These are phyloP conservation scores for Crataegus laevigata DNA, from an alignment of 306 rosid genomes.

Conservation along the genomic window DNA sequence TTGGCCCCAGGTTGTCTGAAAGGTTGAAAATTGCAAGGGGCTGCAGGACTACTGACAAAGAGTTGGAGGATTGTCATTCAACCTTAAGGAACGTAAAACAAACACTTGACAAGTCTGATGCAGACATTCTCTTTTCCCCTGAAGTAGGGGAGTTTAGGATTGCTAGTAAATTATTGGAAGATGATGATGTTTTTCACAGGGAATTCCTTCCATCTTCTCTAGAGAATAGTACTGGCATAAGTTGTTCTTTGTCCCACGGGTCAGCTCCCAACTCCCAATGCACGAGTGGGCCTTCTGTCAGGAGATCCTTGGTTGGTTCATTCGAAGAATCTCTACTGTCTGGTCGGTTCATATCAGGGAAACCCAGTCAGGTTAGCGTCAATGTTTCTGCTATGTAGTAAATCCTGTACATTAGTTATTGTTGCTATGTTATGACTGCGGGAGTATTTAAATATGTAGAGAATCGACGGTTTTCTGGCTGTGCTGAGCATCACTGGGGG, in stretches of 20 bases:
- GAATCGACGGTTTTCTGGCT: conserved; percentile 85
- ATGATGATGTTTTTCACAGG: conserved; percentile 39
- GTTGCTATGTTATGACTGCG: conserved; percentile 18
- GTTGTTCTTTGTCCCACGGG: conserved; percentile 42
- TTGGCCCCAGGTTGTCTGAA: conserved; percentile 80
- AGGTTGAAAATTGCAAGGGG: conserved; percentile 41
- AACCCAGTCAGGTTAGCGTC: conserved; percentile 57
- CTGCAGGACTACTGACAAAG: conserved; percentile 28
- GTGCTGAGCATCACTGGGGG: conserved; percentile 86
- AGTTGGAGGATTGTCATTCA: conserved; percentile 34
- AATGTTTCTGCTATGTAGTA: conserved; percentile 3
- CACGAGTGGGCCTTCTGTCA: conserved; percentile 60
- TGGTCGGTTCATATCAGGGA: conserved; percentile 78
- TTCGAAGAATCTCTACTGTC: conserved; percentile 97
- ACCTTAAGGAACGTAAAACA: conserved; percentile 27
- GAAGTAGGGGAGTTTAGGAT: conserved; percentile 38
- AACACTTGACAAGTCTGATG: conserved; percentile 34
- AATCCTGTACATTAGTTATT: conserved; percentile 14
- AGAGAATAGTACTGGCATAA: conserved; percentile 33
- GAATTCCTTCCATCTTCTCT: conserved; percentile 64
- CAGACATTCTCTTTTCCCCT: conserved; percentile 21
- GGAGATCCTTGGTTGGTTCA: conserved; percentile 97
- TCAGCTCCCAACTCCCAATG: conserved; percentile 37
- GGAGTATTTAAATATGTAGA: conserved; percentile 34
- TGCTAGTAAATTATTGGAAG: conserved; percentile 52